Base-by-base conservation (phyloP, 306 rosid species). In the Notholithocarpus densiflorus region DNA sequence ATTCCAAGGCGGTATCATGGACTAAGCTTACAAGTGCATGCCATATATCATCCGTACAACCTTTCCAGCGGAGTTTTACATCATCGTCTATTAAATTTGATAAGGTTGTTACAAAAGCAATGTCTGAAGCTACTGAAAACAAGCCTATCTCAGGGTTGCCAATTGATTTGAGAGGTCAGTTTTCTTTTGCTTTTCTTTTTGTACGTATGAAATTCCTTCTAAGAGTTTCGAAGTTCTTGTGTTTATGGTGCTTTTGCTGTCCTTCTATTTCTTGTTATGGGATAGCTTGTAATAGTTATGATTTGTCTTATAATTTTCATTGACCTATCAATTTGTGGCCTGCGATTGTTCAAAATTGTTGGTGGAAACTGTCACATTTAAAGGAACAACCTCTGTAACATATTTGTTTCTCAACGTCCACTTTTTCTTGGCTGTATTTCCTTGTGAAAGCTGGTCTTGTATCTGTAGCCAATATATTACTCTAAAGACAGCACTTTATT, bases 81-180 rank as follows among this genome's bases (percentile, higher is more conserved):
- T 86, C 88, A 4, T 45, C 83, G 53, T 61, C 88, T 70, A 15
- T 55, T 13, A 88, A 84, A 78, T 75, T 82, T 20, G 80, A 86
- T 80, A 89, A 79, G 79, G n/a, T 82, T 71, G 68, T 77, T 53
- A 87, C 88, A 15, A 94, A 81, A 81, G 98, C 97, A 43, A 73
- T 71, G 87, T 80, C 93, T 60, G 85, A 75, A 78, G 77, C 91
- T 75, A 85, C 83, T 71, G 89, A 89, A 78, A 81, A 52, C 82
- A 84, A 82, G 57, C 88, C 86, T 37, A 85, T 56, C 76, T 48
- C 95, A 0, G 98, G 98, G 77, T 82, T 94, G 86, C 94, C 97
- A 32, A 94, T 94, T 80, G 85, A 94, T 88, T 85, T 94, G 82
- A 90, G 56, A 88, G 98, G 98, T 92, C 61, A 55, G 18, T 54